Conservation (phyloP, 306 rosid species). For the Ormosia emarginata region DNA sequence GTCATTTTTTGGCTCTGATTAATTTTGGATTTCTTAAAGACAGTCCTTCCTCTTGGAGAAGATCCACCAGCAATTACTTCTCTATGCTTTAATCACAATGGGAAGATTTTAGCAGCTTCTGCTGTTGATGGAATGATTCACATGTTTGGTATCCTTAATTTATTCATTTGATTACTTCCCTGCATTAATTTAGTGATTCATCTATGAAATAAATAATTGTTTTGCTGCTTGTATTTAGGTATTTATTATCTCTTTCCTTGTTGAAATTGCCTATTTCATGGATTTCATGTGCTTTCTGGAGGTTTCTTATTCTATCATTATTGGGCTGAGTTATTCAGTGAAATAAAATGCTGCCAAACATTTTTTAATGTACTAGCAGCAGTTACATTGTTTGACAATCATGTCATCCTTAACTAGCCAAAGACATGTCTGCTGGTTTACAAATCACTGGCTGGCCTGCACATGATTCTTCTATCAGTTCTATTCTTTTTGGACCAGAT, state of each 20-base stretch:
- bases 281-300: conserved; percentile 12
- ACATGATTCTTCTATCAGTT: conserved; percentile 91
- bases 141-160: conserved; percentile 96
- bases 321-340: background rate
- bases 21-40: conserved; percentile 68
- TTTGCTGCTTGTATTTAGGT: background rate
- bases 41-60: conserved; percentile 98
- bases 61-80: conserved; percentile 98
- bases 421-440: conserved; percentile 94
- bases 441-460: conserved; percentile 99
- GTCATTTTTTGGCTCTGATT: conserved; percentile 34
- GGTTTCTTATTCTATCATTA: background rate
- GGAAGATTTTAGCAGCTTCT: conserved; percentile 91
- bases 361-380: background rate
- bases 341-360: conserved; percentile 4
- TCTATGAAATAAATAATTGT: background rate
- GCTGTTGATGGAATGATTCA: conserved; percentile 98
- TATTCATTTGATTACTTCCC: conserved; percentile 1
- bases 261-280: background rate
- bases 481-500: conserved; percentile 92
- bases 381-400: background rate
- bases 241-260: background rate
- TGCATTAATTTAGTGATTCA: background rate
- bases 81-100: conserved; percentile 93
- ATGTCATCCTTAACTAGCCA: conserved; percentile 50